Base-by-base conservation (phyloP, 352 stramenopile species). In the Globisporangium nunn region DNA sequence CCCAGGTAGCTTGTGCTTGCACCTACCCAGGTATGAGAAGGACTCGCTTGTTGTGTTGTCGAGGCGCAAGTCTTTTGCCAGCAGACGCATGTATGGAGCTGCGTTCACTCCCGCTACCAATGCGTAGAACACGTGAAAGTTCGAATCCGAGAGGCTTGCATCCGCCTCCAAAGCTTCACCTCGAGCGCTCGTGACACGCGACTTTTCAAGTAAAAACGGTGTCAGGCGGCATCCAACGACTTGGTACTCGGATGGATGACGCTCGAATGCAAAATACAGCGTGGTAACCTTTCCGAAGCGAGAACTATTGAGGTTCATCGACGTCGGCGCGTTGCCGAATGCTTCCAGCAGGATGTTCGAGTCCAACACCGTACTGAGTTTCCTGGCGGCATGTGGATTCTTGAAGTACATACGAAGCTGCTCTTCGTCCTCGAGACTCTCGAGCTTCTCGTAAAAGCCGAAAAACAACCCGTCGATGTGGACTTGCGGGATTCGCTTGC, bases 71-170 rank as follows among this genome's bases (percentile, higher is more conserved):
- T 75, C 71, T 29, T 74, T 67, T 14, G 72, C 71, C 14, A 67
- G 58, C 14, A 65, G 28, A 6, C 50, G 54, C 61, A 78, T 70
- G 29, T 68, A 67, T 33, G 64, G 53, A 45, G 69, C 54, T 6
- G 70, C 65, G 18, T 85, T 88, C 29, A 84, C 65, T 12, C 75
- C 81, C 5, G 75, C 63, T 14, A 90, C 69, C 44, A 92, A 58
- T 12, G 79, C 68, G 63, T 92, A 92, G 23, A 92, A 71, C 11
- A 88, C 54, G 63, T 92, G 81, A 53, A 92, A 92, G 54, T 90
- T 92, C 53, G 67, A 61, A 15, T 77, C 70, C 33, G 28, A 43
- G 12, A 14, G 17, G 3, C 40, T 45, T 2, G 12, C 37, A n/a
- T 52, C 44, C 17, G 43, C 44, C 33, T 29, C 43, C 39, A 46